phyloP scores from a whole-genome alignment of 2,329 filamentous ascomycete genomes.

The Xylaria sp. region DNA sequence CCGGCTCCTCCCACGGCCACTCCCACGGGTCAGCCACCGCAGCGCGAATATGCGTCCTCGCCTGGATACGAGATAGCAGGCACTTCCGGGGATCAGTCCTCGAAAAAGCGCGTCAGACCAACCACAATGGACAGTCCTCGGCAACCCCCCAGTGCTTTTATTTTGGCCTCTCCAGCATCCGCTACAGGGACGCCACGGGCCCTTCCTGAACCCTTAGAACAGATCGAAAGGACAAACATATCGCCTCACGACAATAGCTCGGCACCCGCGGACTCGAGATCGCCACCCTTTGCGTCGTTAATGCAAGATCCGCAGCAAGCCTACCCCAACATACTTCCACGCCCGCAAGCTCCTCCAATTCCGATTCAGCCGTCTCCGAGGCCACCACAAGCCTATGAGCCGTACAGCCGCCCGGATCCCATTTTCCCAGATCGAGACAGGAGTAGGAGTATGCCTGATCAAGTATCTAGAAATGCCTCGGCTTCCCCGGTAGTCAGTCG shows the following conservation, averaged over 20 bases:
- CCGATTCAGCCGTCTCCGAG: constrained; percentile 44
- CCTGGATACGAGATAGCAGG: constrained; percentile 49
- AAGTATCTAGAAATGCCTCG: constrained; percentile 42
- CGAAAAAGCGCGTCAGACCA: constrained; percentile 44
- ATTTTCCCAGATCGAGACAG: constrained; percentile 51
- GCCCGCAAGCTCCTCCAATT: constrained; percentile 40
- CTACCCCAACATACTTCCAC: constrained; percentile 43
- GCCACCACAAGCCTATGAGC: constrained; percentile 42
- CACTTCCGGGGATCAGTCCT: constrained; percentile 42
- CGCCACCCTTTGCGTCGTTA: constrained; percentile 45
- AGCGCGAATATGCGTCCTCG: constrained; percentile 49
- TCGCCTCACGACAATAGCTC: constrained; percentile 47
- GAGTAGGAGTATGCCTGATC: constrained; percentile 46
- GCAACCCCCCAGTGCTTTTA: constrained; percentile 42
- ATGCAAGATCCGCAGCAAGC: constrained; percentile 42
- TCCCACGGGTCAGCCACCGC: constrained; percentile 35
- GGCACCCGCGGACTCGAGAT: constrained; percentile 43
- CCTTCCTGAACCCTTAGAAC: constrained; percentile 47
- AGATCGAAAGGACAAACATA: constrained; percentile 46
- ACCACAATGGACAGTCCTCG: constrained; percentile 45
- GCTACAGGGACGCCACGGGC: constrained; percentile 47
- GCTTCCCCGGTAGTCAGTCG: constrained; percentile 47
- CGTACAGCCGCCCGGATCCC: constrained; percentile 46
- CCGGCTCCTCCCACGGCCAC: constrained; percentile 40
- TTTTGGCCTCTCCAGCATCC: constrained; percentile 47